These are phyloP conservation scores for Nannizziopsis arthrosporioides DNA, from an alignment of 2,329 filamentous ascomycete species.

Conservation along the genomic window DNA sequence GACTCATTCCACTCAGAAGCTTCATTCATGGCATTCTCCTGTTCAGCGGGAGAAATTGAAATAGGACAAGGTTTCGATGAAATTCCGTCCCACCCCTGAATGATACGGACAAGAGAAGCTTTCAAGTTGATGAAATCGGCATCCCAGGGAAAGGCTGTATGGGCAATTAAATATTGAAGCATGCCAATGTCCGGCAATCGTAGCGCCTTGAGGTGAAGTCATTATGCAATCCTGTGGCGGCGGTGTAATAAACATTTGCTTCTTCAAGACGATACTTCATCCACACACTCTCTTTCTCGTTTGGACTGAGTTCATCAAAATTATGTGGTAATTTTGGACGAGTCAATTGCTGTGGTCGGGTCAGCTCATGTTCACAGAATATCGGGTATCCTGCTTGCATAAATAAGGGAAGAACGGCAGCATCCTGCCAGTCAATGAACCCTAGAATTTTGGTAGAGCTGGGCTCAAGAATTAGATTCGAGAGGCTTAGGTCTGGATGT, in stretches of 20 bases:
- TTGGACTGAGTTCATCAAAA: conserved; percentile 2
- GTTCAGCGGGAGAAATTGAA: conserved; percentile 6
- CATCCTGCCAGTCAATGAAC: conserved; percentile 14
- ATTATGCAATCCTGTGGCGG: conserved; percentile 11
- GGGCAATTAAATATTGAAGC: conserved; percentile 11
- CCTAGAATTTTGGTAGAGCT: conserved; percentile 10
- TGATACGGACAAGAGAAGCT: conserved; percentile 8
- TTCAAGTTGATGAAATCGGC: conserved; percentile 12
- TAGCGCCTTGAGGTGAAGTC: conserved; percentile 2
- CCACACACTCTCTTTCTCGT: conserved; percentile 4
- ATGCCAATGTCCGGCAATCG: conserved; percentile 4
- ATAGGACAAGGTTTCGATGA: conserved; percentile 11
- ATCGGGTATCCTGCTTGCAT: conserved; percentile 12
- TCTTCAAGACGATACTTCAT: conserved; percentile 8
- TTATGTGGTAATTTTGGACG: conserved; percentile 7
- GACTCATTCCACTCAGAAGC: conserved; percentile 14
- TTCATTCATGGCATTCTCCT: conserved; percentile 6
- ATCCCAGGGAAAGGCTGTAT: conserved; percentile 14
- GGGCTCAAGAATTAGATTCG: conserved; percentile 11
- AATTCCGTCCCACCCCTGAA: conserved; percentile 4
- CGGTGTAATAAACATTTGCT: conserved; percentile 13
- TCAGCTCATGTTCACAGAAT: conserved; percentile 11
- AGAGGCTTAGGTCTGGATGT: conserved; percentile 11
- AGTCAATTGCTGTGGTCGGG: conserved; percentile 2
- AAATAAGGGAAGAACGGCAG: conserved; percentile 11